Evolutionary conservation across 179 eudicot genomes (phyloP).

Genomic region (Dionaea muscipula): DNA sequence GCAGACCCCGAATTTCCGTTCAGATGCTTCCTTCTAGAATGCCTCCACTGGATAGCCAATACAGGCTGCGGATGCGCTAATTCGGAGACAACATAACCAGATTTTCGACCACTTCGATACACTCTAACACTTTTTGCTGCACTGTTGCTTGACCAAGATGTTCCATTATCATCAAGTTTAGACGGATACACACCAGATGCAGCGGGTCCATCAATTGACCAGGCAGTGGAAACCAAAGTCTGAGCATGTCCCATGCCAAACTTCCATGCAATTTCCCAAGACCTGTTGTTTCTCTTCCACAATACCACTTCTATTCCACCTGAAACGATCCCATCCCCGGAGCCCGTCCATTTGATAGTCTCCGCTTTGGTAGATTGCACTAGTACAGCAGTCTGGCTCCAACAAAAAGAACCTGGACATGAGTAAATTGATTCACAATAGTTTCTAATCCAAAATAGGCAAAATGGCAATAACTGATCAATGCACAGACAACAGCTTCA

Average conservation of each 20-base stretch:
- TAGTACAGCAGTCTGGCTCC: conserved; percentile 95
- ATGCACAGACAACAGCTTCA: too few relatives aligned
- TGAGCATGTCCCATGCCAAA: conserved; percentile 51
- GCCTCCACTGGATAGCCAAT: conserved; percentile 82
- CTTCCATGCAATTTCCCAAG: conserved; percentile 92
- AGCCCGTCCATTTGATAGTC: conserved; percentile 77
- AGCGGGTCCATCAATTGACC: conserved; percentile 59
- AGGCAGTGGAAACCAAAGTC: conserved; percentile 57
- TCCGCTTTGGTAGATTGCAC: conserved; percentile 62
- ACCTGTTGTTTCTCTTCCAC: conserved; percentile 59
- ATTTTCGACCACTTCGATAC: conserved; percentile 34
- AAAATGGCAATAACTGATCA: not conserved
- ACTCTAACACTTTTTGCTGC: conserved; percentile 44
- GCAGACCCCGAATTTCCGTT: conserved; percentile 23
- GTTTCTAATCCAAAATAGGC: conserved; percentile 8
- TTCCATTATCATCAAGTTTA: conserved; percentile 20
- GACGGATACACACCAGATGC: conserved; percentile 42
- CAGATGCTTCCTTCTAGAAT: conserved; percentile 34
- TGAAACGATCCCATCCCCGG: conserved; percentile 85
- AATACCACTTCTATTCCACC: conserved; percentile 69
- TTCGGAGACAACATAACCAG: conserved; percentile 35
- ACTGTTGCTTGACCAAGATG: conserved; percentile 17
- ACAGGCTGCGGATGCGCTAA: conserved; percentile 77
- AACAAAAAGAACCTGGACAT: conserved; percentile 99
- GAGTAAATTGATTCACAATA: conserved; percentile 53